These are phyloP conservation scores for Leptographium wingfieldii DNA, from an alignment of 2,329 filamentous ascomycete species.

Conservation along the genomic window DNA sequence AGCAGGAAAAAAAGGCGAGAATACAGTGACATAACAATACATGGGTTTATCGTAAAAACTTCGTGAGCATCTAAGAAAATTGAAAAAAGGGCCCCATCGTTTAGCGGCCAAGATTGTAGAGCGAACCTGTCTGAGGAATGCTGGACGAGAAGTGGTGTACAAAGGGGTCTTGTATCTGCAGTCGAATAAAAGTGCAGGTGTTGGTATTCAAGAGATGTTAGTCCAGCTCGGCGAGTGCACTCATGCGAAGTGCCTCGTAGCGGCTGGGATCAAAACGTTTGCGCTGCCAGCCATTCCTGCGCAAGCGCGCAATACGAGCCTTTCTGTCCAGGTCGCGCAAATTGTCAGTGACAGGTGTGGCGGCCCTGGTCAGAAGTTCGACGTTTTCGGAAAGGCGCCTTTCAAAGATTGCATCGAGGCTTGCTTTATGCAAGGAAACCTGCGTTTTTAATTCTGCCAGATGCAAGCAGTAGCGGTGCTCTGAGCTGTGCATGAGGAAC, in stretches of 20 bases:
- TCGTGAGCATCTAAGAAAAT: not conserved
- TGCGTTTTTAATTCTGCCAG: constrained; percentile 36
- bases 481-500: constrained; percentile 28
- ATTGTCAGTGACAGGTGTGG: constrained; percentile 20
- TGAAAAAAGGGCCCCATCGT: not conserved
- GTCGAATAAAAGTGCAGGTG: not conserved
- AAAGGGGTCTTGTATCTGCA: not conserved
- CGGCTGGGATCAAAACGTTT: constrained; percentile 40
- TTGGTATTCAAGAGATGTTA: constrained; percentile 9
- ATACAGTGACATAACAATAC: not conserved
- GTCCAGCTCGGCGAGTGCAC: constrained; percentile 36
- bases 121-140: no score
- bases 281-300: constrained; percentile 41
- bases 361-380: constrained; percentile 5
- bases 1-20: not conserved
- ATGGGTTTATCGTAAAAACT: not conserved
- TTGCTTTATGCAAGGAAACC: constrained; percentile 33
- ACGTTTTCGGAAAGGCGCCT: constrained; percentile 10
- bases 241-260: constrained; percentile 40
- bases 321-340: constrained; percentile 28
- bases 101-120: not conserved
- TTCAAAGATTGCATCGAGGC: constrained; percentile 29
- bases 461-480: constrained; percentile 36
- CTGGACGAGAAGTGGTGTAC: not conserved
- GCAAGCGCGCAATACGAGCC: constrained; percentile 40